Conservation (phyloP, 805 yeast genomes). For the Maudiozyma pseudohumilis region DNA sequence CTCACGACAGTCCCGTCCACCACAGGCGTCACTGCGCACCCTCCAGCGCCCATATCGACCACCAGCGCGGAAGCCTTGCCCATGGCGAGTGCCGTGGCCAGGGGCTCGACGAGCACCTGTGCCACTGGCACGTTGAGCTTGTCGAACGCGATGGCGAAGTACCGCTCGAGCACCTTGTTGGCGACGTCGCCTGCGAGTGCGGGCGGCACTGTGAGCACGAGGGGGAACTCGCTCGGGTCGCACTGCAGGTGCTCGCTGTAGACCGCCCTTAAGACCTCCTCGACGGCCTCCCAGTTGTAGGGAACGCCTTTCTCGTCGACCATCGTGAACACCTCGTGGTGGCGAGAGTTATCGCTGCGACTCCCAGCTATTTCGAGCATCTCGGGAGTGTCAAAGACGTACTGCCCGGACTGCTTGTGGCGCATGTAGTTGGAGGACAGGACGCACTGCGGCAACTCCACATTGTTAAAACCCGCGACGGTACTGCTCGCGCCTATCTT, state of each 20-base stretch:
- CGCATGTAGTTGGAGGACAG: constrained; percentile 47
- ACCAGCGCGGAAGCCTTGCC: constrained; percentile 73
- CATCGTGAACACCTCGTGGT: constrained; percentile 39
- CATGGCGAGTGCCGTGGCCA: constrained; percentile 67
- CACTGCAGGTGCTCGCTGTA: constrained; percentile 42
- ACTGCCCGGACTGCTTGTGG: constrained; percentile 9
- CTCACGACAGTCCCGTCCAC: constrained; percentile 61
- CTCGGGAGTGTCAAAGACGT: constrained; percentile 22
- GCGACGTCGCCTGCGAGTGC: constrained; percentile 11
- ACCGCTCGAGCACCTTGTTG: constrained; percentile 40
- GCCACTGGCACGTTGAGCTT: constrained; percentile 65
- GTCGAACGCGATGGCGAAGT: constrained; percentile 69
- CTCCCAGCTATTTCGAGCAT: constrained; percentile 17
- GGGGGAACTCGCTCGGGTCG: constrained; percentile 52
- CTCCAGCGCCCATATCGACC: constrained; percentile 67
- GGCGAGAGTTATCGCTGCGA: constrained; percentile 1
- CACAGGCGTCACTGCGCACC: constrained; percentile 65
- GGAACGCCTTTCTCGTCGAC: constrained; percentile 45
- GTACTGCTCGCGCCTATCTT: constrained; percentile 59
- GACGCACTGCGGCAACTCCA: constrained; percentile 50
- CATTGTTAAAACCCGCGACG: constrained; percentile 61
- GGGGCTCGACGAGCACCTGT: constrained; percentile 63
- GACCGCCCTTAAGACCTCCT: constrained; percentile 57
- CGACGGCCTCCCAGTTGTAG: constrained; percentile 65
- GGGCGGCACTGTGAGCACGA: constrained; percentile 39